These are phyloP conservation scores for Erysimum cheiranthoides DNA, from an alignment of 345 rosid species.

Conservation along the genomic window DNA sequence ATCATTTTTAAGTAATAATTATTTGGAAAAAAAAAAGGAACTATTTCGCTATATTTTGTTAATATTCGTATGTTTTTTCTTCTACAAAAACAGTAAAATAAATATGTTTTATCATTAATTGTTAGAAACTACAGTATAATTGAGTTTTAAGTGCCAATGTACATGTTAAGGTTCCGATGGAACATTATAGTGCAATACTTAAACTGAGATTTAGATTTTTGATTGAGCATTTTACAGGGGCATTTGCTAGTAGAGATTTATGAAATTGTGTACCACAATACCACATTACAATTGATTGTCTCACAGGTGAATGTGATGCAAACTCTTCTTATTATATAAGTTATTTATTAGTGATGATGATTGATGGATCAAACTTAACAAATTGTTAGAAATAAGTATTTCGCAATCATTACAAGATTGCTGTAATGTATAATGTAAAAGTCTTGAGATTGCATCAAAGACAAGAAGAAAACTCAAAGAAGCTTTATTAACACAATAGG, in stretches of 20 bases:
- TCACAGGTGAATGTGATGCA: not conserved
- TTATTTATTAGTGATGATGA: not conserved
- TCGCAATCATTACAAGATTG: conserved; percentile 20
- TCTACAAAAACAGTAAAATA: too few relatives aligned
- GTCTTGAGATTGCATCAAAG: conserved; percentile 30
- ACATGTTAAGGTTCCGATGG: too few relatives aligned
- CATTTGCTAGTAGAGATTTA: not conserved
- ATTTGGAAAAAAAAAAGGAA: too few relatives aligned
- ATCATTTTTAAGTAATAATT: too few relatives aligned
- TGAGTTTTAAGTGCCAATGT: too few relatives aligned
- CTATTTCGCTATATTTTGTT: too few relatives aligned
- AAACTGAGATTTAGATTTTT: not conserved
- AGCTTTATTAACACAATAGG: conserved; percentile 25
- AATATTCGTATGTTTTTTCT: too few relatives aligned
- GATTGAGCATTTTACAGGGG: not conserved
- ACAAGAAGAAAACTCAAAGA: not conserved
- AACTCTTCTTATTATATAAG: not conserved
- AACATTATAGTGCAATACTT: not conserved
- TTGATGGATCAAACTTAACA: conserved; percentile 10
- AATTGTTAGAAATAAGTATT: not conserved
- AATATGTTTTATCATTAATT: too few relatives aligned
- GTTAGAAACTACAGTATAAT: not conserved
- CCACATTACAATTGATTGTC: not conserved
- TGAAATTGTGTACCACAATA: not conserved
- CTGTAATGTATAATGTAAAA: not conserved